Percentiles rank a stretch among this genome's conserved stretches.
These are phyloP conservation scores for Fraxinus nigra DNA, from an alignment of 305 asterid genomes.

Conservation along the genomic window DNA sequence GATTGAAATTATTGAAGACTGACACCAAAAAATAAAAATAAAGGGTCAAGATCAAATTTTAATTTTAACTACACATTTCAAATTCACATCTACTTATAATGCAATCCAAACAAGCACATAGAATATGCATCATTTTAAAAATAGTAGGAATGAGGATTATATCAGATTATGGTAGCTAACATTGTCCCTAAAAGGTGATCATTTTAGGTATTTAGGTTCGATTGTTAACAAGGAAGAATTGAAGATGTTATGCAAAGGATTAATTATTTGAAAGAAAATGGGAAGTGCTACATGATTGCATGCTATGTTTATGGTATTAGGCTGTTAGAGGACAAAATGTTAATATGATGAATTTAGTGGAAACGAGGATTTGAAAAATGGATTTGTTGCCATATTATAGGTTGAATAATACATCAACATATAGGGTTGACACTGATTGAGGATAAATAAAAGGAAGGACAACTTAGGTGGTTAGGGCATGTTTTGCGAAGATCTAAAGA, in stretches of 20 bases:
- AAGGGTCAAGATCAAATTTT: background rate
- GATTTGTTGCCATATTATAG: background rate
- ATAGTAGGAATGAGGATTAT: background rate
- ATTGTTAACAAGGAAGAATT: background rate
- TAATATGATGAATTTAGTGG: background rate
- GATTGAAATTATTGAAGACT: background rate
- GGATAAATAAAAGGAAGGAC: background rate
- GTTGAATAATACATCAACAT: background rate
- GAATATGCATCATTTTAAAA: background rate
- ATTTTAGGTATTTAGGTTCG: background rate
- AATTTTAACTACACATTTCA: background rate
- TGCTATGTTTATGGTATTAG: background rate
- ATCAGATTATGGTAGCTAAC: background rate
- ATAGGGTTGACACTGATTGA: background rate
- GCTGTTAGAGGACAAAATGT: background rate
- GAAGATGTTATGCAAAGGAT: background rate
- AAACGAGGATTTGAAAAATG: background rate
- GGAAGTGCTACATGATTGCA: background rate
- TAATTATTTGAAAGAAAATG: background rate
- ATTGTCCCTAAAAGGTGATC: background rate
- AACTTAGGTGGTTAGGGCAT: background rate
- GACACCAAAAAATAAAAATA: background rate
- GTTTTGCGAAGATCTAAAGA: background rate
- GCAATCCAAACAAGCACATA: background rate
- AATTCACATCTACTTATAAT: background rate